These are phyloP conservation scores for Kluyveromyces sp. DNA, from an alignment of 1,139 yeast species.

Conservation along the genomic window DNA sequence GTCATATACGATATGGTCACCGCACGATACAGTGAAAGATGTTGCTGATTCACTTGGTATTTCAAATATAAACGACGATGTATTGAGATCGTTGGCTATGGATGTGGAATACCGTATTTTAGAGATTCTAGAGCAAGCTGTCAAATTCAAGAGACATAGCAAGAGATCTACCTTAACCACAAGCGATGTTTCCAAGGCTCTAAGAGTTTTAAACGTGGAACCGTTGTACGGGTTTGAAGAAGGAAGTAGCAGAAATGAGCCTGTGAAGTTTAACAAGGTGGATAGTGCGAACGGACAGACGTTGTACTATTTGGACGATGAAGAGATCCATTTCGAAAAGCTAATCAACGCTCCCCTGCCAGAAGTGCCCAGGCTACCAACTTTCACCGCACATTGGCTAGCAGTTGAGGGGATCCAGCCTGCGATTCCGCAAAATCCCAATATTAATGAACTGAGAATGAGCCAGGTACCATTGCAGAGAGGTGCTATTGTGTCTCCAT, in stretches of 20 bases:
- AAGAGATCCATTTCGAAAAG: slow-evolving; percentile 89
- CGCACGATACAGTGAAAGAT: slow-evolving; percentile 92
- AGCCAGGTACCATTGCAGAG: slow-evolving; percentile 57
- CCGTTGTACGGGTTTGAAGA: slow-evolving; percentile 67
- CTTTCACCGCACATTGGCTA: slow-evolving; percentile 96
- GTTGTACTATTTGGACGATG: slow-evolving; percentile 81
- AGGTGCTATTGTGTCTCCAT: slow-evolving; percentile 57
- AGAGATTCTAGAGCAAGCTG: slow-evolving; percentile 91
- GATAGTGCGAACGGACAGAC: slow-evolving; percentile 47
- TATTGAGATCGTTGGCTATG: slow-evolving; percentile 93
- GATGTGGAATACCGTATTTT: slow-evolving; percentile 96
- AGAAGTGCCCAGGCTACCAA: slow-evolving; percentile 84
- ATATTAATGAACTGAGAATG: slow-evolving; percentile 62
- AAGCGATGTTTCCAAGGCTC: slow-evolving; percentile 72
- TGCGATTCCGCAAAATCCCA: slow-evolving; percentile 93
- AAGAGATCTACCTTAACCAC: slow-evolving; percentile 79
- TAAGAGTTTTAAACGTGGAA: slow-evolving; percentile 81
- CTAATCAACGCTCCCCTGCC: slow-evolving; percentile 92
- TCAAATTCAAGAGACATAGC: slow-evolving; percentile 92
- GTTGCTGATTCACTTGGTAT: slow-evolving; percentile 91
- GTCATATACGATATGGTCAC: slow-evolving; percentile 95
- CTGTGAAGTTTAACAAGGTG: slow-evolving; percentile 37
- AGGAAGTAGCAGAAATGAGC: slow-evolving; percentile 25
- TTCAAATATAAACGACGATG: slow-evolving; percentile 74
- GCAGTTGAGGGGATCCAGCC: slow-evolving; percentile 99